These are phyloP conservation scores for Mycena rosella DNA, from an alignment of 768 basidiomycete species.

Conservation along the genomic window DNA sequence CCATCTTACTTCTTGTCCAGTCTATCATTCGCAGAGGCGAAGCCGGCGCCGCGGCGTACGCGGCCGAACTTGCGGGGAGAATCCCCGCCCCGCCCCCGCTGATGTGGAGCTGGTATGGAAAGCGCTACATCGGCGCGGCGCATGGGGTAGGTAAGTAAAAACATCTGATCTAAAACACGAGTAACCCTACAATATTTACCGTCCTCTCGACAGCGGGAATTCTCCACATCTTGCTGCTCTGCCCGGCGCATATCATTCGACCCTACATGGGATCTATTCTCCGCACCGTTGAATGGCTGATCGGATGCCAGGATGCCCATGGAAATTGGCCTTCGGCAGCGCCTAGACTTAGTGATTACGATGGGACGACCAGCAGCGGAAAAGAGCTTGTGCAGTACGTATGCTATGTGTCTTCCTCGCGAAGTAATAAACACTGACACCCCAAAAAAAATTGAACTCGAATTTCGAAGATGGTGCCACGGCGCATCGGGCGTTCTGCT, in stretches of 20 bases:
- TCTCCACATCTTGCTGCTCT: conserved; percentile 61
- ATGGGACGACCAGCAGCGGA: conserved; percentile 17
- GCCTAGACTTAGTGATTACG: conserved; percentile 38
- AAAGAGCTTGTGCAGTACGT: conserved; percentile 66
- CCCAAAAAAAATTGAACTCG: not conserved
- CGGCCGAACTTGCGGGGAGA: conserved; percentile 40
- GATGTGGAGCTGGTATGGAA: conserved; percentile 74
- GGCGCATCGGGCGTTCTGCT: conserved; percentile 67
- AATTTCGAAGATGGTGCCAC: conserved; percentile 71
- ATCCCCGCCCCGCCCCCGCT: conserved; percentile 55
- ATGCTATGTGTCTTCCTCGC: conserved; percentile 4
- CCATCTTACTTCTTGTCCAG: conserved; percentile 52
- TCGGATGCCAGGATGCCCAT: conserved; percentile 55
- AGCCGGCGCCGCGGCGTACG: conserved; percentile 52
- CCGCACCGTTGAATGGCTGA: conserved; percentile 62
- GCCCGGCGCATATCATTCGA: conserved; percentile 51
- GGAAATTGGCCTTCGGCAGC: conserved; percentile 70
- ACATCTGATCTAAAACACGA: not conserved
- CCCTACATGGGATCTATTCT: conserved; percentile 57
- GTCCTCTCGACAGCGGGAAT: conserved; percentile 59
- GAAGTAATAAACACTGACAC: not conserved
- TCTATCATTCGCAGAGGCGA: conserved; percentile 61
- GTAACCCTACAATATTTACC: not conserved
- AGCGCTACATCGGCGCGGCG: conserved; percentile 67
- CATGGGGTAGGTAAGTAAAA: conserved; percentile 67